phyloP scores from a whole-genome alignment of 345 rosid species.

The Jatropha curcas region DNA sequence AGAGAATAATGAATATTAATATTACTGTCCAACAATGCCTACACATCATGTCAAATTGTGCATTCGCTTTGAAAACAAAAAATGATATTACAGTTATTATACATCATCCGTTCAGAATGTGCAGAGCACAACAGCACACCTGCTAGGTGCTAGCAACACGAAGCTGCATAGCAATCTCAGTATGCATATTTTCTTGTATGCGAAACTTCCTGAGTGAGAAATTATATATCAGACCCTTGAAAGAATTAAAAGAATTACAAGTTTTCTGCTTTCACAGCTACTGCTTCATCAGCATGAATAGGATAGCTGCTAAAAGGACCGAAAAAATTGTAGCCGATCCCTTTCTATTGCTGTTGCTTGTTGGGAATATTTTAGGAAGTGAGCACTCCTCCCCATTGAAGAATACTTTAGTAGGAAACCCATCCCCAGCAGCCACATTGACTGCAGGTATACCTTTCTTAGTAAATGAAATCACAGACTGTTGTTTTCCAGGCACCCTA shows the following conservation, averaged over 20 bases:
- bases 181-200: constrained; percentile 7
- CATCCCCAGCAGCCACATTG: constrained; percentile 68
- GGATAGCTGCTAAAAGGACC: constrained; percentile 29
- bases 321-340: constrained; percentile 24
- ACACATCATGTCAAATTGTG: constrained; percentile 22
- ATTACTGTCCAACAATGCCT: constrained; percentile 16
- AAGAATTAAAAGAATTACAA: constrained; percentile 40
- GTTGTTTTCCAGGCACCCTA: constrained; percentile 92
- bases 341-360: constrained; percentile 39
- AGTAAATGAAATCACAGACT: constrained; percentile 76
- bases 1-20: background rate
- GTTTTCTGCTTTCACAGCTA: constrained; percentile 24
- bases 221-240: constrained; percentile 17
- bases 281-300: constrained; percentile 39
- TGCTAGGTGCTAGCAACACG: constrained; percentile 3
- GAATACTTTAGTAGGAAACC: constrained; percentile 86
- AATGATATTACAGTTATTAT: background rate
- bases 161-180: constrained; percentile 15
- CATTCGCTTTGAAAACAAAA: constrained; percentile 11
- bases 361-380: constrained; percentile 62
- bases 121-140: constrained; percentile 18
- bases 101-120: background rate
- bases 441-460: constrained; percentile 76
- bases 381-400: constrained; percentile 96
- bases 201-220: constrained; percentile 21